Evolutionary conservation across 768 basidiomycete genomes (phyloP).

Genomic region (Omphalotus guepiniiformis): DNA sequence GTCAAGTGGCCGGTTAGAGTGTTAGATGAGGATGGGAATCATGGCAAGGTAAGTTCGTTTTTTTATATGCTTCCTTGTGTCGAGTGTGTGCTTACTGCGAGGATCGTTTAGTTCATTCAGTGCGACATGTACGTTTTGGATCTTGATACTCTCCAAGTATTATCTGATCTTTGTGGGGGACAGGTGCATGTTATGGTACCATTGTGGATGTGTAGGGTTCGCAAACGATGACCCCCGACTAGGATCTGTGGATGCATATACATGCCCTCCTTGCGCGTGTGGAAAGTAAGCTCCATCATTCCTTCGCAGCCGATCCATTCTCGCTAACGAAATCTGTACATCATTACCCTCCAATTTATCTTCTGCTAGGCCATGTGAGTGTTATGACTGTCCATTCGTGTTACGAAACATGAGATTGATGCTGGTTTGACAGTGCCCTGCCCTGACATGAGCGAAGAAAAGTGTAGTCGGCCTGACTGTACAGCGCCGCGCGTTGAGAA

Average conservation of each 20-base stretch:
- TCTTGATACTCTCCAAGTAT: neutral
- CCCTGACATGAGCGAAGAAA: neutral
- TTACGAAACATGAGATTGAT: too few species aligned
- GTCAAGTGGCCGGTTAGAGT: conserved; percentile 1
- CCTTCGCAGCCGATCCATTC: too few species aligned
- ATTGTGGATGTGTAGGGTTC: conserved; percentile 8
- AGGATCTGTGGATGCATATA: neutral
- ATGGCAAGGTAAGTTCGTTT: conserved; percentile 2
- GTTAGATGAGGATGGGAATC: neutral
- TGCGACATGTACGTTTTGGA: conserved; percentile 2
- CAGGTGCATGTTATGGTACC: conserved; percentile 4
- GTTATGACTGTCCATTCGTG: neutral
- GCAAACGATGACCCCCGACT: neutral
- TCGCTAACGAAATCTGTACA: too few species aligned
- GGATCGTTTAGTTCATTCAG: neutral
- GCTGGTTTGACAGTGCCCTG: too few species aligned
- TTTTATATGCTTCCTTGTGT: neutral
- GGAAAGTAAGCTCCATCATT: neutral
- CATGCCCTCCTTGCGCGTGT: conserved; percentile 1
- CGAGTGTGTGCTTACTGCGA: neutral
- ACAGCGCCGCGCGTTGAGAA: neutral
- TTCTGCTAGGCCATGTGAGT: neutral
- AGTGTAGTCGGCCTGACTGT: conserved; percentile 3
- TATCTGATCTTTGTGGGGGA: neutral
- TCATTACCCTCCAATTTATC: too few species aligned